Percentiles rank a stretch among this genome's conserved stretches.
These are phyloP conservation scores for Tuber borchii DNA, from an alignment of 495 filamentous ascomycete genomes.

Conservation along the genomic window DNA sequence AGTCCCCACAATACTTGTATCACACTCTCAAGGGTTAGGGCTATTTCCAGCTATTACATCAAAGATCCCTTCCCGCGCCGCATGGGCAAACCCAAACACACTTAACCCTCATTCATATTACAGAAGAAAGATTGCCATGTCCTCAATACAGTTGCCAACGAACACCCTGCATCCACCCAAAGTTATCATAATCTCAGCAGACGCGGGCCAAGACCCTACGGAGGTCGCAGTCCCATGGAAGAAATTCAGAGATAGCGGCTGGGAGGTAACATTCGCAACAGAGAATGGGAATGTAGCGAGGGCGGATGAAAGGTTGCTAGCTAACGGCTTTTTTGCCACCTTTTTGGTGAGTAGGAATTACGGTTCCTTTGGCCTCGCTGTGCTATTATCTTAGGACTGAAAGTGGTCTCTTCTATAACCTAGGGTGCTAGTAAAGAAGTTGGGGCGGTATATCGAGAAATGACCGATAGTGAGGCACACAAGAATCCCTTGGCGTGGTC, in stretches of 20 bases:
- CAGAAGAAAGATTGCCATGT: neutral
- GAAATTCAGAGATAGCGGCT: constrained; percentile 22
- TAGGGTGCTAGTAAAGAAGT: constrained; percentile 18
- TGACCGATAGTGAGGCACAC: constrained; percentile 22
- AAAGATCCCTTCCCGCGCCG: neutral
- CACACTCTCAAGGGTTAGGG: neutral
- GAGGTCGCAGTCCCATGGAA: constrained; percentile 26
- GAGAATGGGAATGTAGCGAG: constrained; percentile 24
- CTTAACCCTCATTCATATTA: neutral
- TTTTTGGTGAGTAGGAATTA: constrained; percentile 13
- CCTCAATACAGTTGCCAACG: neutral
- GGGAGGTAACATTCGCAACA: constrained; percentile 25
- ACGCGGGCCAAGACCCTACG: constrained; percentile 32
- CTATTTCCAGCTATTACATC: neutral
- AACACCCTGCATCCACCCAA: constrained; percentile 8
- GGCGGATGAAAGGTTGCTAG: constrained; percentile 23
- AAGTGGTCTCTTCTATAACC: neutral
- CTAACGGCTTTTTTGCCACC: constrained; percentile 13
- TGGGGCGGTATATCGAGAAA: constrained; percentile 19
- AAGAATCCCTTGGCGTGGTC: constrained; percentile 20
- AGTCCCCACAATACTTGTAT: neutral
- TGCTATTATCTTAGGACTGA: neutral
- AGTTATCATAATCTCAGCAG: constrained; percentile 23
- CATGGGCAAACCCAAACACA: neutral
- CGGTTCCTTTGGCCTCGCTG: neutral